Conservation (phyloP, 2,329 filamentous ascomycete species). For the Alternaria dauci region DNA sequence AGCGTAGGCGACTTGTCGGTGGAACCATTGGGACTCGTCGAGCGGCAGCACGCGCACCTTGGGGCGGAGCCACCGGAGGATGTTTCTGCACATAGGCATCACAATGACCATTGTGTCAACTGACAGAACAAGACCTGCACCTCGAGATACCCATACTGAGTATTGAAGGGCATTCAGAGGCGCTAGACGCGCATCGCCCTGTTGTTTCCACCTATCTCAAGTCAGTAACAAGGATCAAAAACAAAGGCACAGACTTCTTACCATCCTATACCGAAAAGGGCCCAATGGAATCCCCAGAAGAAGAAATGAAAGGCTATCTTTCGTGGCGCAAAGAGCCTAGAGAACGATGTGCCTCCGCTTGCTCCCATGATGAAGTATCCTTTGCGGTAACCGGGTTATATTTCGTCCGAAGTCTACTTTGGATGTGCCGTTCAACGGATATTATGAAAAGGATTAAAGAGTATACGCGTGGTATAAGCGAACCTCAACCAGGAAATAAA, state of each 20-base stretch:
- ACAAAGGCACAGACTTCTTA: constrained; percentile 54
- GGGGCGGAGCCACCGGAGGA: constrained; percentile 84
- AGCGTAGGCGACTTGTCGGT: constrained; percentile 91
- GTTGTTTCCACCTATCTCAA: constrained; percentile 77
- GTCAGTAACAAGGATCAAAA: constrained; percentile 12
- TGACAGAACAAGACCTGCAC: constrained; percentile 84
- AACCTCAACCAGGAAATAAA: constrained; percentile 44
- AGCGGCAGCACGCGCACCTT: constrained; percentile 88
- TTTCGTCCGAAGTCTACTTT: constrained; percentile 11
- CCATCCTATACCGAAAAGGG: constrained; percentile 86
- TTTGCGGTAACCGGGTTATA: neutral
- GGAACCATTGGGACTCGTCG: constrained; percentile 98
- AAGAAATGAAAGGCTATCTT: constrained; percentile 83
- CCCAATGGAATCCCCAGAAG: constrained; percentile 82
- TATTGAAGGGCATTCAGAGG: constrained; percentile 81
- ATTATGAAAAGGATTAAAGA: constrained; percentile 49
- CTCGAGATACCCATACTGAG: constrained; percentile 96
- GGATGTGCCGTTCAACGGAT: constrained; percentile 42
- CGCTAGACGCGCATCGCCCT: constrained; percentile 70
- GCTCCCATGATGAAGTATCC: constrained; percentile 22
- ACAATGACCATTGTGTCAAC: constrained; percentile 89
- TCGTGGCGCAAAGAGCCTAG: constrained; percentile 63
- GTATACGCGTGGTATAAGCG: constrained; percentile 42
- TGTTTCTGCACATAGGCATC: constrained; percentile 91
- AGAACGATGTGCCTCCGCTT: constrained; percentile 16